Evolutionary conservation across 2,329 filamentous ascomycete genomes (phyloP).

Genomic region (Westerdykella aurantiaca): DNA sequence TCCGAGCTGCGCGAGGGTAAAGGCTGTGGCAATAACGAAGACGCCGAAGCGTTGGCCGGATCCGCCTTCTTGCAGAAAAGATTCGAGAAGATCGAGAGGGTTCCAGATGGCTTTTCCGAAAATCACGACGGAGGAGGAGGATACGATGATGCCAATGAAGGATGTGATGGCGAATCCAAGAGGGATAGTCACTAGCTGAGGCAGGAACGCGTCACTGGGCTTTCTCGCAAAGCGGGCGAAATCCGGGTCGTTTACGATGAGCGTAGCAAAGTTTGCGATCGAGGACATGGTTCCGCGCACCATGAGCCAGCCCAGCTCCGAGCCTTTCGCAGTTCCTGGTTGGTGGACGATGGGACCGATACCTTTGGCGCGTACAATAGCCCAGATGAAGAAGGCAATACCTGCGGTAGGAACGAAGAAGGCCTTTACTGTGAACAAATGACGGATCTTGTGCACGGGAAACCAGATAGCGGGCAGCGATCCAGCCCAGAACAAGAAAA

Average conservation of each 20-base stretch:
- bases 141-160: slow-evolving; percentile 61
- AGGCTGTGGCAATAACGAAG: slow-evolving; percentile 49
- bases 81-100: slow-evolving; percentile 38
- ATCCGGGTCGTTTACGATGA: slow-evolving; percentile 75
- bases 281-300: slow-evolving; percentile 82
- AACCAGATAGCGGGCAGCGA: slow-evolving; percentile 84
- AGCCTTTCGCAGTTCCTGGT: slow-evolving; percentile 57
- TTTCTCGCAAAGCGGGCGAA: slow-evolving; percentile 78
- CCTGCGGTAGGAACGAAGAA: slow-evolving; percentile 78
- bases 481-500: slow-evolving; percentile 79
- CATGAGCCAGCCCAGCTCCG: slow-evolving; percentile 71
- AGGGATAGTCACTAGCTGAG: slow-evolving; percentile 59
- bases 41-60: slow-evolving; percentile 43
- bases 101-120: slow-evolving; percentile 42
- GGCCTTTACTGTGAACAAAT: slow-evolving; percentile 87
- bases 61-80: slow-evolving; percentile 40
- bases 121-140: slow-evolving; percentile 42
- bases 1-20: slow-evolving; percentile 69
- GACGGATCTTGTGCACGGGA: slow-evolving; percentile 79
- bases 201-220: slow-evolving; percentile 71
- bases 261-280: slow-evolving; percentile 84
- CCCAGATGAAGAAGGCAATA: slow-evolving; percentile 82
- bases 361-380: slow-evolving; percentile 72
- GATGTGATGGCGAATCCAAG: slow-evolving; percentile 60
- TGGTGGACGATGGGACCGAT: slow-evolving; percentile 77